These are phyloP conservation scores for Nadsonia starkeyi-henricii DNA, from an alignment of 1,139 yeast genomes.

Conservation along the genomic window DNA sequence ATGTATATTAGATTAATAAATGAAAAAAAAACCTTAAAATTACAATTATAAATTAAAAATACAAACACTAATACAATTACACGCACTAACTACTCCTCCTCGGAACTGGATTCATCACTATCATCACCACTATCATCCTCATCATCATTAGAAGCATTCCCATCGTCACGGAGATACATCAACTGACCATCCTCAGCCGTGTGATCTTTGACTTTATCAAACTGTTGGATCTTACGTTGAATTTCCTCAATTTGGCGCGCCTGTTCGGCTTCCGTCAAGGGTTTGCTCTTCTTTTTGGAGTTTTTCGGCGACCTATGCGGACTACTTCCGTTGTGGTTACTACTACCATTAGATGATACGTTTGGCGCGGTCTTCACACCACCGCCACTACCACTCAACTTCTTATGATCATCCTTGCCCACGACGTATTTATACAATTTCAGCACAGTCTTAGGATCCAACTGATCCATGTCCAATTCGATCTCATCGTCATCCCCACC, in stretches of 20 bases:
- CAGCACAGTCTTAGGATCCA: constrained; percentile 72
- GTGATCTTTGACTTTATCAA: constrained; percentile 32
- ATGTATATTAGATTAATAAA: too few relatives aligned
- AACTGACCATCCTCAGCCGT: constrained; percentile 6
- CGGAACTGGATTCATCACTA: constrained; percentile 11
- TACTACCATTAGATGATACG: not conserved
- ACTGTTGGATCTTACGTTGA: constrained; percentile 67
- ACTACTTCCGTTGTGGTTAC: constrained; percentile 1
- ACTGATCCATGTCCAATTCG: constrained; percentile 88
- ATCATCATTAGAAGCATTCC: constrained; percentile 11
- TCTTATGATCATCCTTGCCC: constrained; percentile 33
- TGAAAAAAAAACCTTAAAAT: too few relatives aligned
- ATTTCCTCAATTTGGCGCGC: constrained; percentile 72
- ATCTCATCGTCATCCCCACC: constrained; percentile 71
- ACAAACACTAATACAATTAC: not conserved
- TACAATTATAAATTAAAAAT: not conserved
- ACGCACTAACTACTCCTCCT: constrained; percentile 10
- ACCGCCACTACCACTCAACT: too few relatives aligned
- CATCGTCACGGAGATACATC: constrained; percentile 6
- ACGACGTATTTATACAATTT: constrained; percentile 72
- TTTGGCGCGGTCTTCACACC: too few relatives aligned
- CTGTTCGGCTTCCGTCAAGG: constrained; percentile 53
- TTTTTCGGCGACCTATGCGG: constrained; percentile 4
- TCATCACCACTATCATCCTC: constrained; percentile 4
- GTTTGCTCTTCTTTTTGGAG: constrained; percentile 37